phyloP scores from a whole-genome alignment of 2,329 filamentous ascomycete species.

The Calonectria multiphialidica region DNA sequence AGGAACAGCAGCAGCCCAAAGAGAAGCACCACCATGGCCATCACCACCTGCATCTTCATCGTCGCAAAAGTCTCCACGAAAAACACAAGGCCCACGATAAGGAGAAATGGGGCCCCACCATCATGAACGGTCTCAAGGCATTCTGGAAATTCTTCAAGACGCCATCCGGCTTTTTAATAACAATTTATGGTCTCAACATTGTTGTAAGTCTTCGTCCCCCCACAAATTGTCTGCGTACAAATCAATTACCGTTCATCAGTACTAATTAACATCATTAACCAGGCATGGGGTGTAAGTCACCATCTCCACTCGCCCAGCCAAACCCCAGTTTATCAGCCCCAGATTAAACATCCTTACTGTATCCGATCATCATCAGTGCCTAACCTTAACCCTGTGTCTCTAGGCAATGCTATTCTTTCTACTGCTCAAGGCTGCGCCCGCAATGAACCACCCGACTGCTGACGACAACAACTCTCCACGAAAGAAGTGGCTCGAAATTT shows the following conservation, averaged over 20 bases:
- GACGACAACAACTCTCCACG: constrained; percentile 79
- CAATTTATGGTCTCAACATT: constrained; percentile 45
- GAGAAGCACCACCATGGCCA: neutral
- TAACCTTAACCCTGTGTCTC: neutral
- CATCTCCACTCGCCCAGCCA: neutral
- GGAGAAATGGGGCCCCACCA: constrained; percentile 40
- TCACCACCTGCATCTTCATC: constrained; percentile 16
- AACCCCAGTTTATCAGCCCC: neutral
- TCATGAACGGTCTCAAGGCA: constrained; percentile 39
- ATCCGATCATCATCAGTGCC: constrained; percentile 4
- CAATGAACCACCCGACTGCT: constrained; percentile 53
- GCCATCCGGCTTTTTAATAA: constrained; percentile 44
- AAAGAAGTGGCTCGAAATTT: constrained; percentile 84
- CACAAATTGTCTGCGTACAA: neutral
- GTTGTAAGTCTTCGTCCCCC: constrained; percentile 33
- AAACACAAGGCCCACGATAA: constrained; percentile 37
- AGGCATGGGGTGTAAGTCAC: constrained; percentile 43
- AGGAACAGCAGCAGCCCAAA: neutral
- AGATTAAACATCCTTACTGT: neutral
- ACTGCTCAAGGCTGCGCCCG: constrained; percentile 38
- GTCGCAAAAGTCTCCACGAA: constrained; percentile 34
- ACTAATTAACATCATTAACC: neutral
- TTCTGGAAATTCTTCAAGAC: constrained; percentile 47
- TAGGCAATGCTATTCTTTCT: constrained; percentile 47
- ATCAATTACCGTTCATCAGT: neutral